These are phyloP conservation scores for Aureobasidium sp. DNA, from an alignment of 2,329 filamentous ascomycete species.

Conservation along the genomic window DNA sequence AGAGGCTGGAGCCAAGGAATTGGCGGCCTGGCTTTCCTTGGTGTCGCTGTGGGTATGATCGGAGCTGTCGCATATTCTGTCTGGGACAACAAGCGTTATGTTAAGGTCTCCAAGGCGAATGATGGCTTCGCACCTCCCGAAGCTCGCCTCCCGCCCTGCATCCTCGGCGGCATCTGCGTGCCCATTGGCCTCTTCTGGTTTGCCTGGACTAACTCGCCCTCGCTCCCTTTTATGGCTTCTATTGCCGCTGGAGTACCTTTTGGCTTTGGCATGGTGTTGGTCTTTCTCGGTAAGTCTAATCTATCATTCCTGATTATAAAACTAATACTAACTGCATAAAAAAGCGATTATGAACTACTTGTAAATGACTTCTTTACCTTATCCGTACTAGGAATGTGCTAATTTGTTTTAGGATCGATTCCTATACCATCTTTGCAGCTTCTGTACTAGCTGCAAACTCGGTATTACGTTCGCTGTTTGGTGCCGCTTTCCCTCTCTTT, in stretches of 20 bases:
- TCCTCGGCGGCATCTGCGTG: slow-evolving; percentile 54
- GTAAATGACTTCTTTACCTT: too few species aligned
- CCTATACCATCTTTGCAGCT: slow-evolving; percentile 65
- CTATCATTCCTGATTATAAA: too few species aligned
- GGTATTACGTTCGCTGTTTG: slow-evolving; percentile 68
- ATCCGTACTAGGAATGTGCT: too few species aligned
- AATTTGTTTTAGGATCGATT: too few species aligned
- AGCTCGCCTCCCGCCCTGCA: slow-evolving; percentile 53
- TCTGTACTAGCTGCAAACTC: slow-evolving; percentile 70
- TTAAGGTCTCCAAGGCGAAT: slow-evolving; percentile 35
- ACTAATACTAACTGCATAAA: too few species aligned
- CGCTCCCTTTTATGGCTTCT: slow-evolving; percentile 49
- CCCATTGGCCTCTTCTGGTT: slow-evolving; percentile 61
- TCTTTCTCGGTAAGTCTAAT: too few species aligned
- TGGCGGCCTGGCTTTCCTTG: slow-evolving; percentile 58
- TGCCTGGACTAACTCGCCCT: slow-evolving; percentile 54
- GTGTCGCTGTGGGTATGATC: slow-evolving; percentile 60
- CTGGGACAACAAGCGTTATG: slow-evolving; percentile 47
- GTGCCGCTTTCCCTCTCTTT: slow-evolving; percentile 74
- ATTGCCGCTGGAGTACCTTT: slow-evolving; percentile 46
- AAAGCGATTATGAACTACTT: too few species aligned
- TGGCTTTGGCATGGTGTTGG: slow-evolving; percentile 53
- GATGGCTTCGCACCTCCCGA: slow-evolving; percentile 57
- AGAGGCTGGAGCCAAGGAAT: slow-evolving; percentile 53
- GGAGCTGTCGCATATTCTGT: slow-evolving; percentile 48